Evolutionary conservation across 495 filamentous ascomycete species (phyloP).

Genomic region (Amorphotheca resinae): DNA sequence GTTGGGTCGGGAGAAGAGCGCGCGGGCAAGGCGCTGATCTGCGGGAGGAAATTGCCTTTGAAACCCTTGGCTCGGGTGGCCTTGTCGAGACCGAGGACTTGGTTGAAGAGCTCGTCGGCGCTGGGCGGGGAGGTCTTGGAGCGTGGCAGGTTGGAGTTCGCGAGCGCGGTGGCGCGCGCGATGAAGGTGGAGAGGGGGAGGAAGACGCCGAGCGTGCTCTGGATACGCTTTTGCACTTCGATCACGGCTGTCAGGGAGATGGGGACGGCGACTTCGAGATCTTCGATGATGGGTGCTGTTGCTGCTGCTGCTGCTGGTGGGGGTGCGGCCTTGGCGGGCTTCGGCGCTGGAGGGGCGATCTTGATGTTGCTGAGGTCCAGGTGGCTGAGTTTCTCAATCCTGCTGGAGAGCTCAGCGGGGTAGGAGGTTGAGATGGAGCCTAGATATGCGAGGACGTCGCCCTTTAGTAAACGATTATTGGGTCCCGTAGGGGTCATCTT

Average conservation of each 20-base stretch:
- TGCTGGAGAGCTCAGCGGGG: constrained; percentile 52
- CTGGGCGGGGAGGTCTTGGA: constrained; percentile 46
- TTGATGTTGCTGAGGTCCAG: constrained; percentile 95
- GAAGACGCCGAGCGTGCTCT: constrained; percentile 59
- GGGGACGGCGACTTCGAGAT: constrained; percentile 49
- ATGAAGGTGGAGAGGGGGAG: constrained; percentile 83
- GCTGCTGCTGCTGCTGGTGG: constrained; percentile 26
- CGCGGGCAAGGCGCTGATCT: constrained; percentile 41
- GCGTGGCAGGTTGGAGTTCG: constrained; percentile 73
- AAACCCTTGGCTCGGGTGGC: constrained; percentile 32
- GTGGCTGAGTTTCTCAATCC: constrained; percentile 62
- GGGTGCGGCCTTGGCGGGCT: constrained; percentile 26
- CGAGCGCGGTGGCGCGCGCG: constrained; percentile 64
- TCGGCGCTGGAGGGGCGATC: constrained; percentile 40
- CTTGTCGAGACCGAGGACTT: constrained; percentile 65
- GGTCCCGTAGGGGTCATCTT: constrained; percentile 82
- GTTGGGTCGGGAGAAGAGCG: constrained; percentile 30
- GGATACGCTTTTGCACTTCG: constrained; percentile 66
- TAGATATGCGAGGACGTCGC: constrained; percentile 85
- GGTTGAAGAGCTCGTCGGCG: constrained; percentile 75
- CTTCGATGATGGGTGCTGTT: constrained; percentile 19
- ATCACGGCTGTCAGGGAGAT: constrained; percentile 68
- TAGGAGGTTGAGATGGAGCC: constrained; percentile 59
- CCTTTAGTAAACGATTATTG: constrained; percentile 82
- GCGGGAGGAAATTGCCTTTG: constrained; percentile 55